Conservation (phyloP, 2,329 filamentous ascomycete genomes). For the Dothideomycetidae sp. region DNA sequence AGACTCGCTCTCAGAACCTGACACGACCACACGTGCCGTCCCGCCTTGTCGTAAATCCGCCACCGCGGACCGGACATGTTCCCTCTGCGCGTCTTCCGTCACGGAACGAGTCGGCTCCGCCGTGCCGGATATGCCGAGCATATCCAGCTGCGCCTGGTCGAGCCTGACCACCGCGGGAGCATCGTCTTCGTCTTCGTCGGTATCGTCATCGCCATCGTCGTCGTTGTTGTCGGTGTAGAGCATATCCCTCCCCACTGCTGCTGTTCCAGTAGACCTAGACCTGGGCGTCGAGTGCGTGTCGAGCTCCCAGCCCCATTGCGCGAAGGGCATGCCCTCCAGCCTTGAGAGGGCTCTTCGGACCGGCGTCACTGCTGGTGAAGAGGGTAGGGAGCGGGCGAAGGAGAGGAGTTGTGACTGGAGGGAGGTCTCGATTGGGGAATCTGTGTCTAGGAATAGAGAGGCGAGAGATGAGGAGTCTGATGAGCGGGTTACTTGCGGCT, state of each 20-base stretch:
- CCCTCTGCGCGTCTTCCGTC: slow-evolving; percentile 11
- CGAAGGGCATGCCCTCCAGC: slow-evolving; percentile 36
- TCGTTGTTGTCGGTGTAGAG: too few relatives aligned
- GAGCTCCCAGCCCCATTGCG: slow-evolving; percentile 41
- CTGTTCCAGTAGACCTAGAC: slow-evolving; percentile 32
- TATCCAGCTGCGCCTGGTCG: slow-evolving; percentile 28
- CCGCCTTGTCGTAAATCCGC: background rate
- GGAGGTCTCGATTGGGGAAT: slow-evolving; percentile 23
- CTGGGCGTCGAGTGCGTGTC: too few relatives aligned
- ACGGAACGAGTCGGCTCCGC: slow-evolving; percentile 12
- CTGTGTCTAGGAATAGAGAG: background rate
- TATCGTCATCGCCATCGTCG: slow-evolving; percentile 32
- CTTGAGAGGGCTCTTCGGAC: slow-evolving; percentile 36
- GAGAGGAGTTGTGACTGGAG: slow-evolving; percentile 38
- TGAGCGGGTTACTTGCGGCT: too few relatives aligned
- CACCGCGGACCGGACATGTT: background rate
- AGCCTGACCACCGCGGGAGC: slow-evolving; percentile 46
- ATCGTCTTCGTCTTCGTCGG: slow-evolving; percentile 51
- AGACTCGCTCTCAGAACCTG: slow-evolving; percentile 15
- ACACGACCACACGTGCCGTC: slow-evolving; percentile 7
- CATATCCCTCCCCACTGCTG: slow-evolving; percentile 17
- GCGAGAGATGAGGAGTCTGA: too few relatives aligned
- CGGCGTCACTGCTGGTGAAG: slow-evolving; percentile 11
- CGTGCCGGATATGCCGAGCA: slow-evolving; percentile 21
- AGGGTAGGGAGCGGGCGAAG: slow-evolving; percentile 38